These are phyloP conservation scores for Rickenella mellea DNA, from an alignment of 768 basidiomycete species.

Conservation along the genomic window DNA sequence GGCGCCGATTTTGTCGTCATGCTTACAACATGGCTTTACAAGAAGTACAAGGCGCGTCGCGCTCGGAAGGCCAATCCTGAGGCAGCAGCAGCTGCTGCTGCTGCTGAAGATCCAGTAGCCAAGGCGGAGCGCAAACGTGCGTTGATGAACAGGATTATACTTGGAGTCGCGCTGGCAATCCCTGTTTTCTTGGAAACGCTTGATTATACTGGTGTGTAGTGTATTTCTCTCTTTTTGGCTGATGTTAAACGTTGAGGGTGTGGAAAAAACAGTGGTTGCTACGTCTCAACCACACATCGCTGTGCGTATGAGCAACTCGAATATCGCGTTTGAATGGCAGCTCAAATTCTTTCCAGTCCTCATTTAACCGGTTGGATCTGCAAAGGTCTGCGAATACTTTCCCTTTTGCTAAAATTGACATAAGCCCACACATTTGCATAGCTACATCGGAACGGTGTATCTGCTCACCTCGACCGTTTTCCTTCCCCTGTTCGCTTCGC, in stretches of 20 bases:
- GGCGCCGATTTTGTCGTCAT: too few species aligned
- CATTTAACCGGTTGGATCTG: conserved; percentile 23
- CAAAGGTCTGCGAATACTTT: conserved; percentile 20
- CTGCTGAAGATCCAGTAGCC: too few species aligned
- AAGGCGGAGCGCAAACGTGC: too few species aligned
- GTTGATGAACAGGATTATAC: too few species aligned
- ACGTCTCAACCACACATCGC: conserved; percentile 44
- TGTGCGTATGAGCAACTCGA: conserved; percentile 14
- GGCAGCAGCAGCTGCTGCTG: too few species aligned
- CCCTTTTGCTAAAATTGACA: conserved; percentile 1
- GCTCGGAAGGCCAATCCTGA: too few species aligned
- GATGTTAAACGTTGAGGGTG: background rate
- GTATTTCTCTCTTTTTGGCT: too few species aligned
- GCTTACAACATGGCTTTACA: too few species aligned
- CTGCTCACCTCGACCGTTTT: conserved; percentile 44
- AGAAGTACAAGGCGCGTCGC: too few species aligned
- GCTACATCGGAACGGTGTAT: conserved; percentile 42
- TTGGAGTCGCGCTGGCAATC: conserved; percentile 30
- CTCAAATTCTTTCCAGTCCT: conserved; percentile 14
- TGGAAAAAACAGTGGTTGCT: conserved; percentile 30
- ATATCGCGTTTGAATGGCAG: too few species aligned
- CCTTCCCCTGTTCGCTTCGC: conserved; percentile 38
- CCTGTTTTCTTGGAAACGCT: conserved; percentile 33
- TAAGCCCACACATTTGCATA: conserved; percentile 7
- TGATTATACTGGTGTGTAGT: conserved; percentile 22